These are phyloP conservation scores for Colletotrichum sp. DNA, from an alignment of 2,329 filamentous ascomycete species.

Conservation along the genomic window DNA sequence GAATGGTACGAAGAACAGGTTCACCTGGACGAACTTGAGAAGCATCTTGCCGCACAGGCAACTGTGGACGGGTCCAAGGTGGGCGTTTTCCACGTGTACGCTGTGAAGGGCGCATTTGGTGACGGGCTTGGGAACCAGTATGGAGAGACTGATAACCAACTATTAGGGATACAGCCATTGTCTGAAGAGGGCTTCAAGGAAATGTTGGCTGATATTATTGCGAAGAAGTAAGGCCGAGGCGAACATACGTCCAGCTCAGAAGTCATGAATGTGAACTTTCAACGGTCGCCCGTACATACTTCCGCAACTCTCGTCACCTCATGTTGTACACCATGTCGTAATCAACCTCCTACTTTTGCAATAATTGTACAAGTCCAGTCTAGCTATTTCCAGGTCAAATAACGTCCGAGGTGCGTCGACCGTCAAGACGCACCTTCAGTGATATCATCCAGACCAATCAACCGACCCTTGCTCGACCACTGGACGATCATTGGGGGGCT, in stretches of 20 bases:
- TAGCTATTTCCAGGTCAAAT: neutral
- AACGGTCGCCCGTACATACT: accelerated
- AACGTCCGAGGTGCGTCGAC: neutral
- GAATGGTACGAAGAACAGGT: neutral
- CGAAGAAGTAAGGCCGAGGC: neutral
- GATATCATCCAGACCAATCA: neutral
- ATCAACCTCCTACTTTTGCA: neutral
- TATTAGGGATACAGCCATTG: neutral
- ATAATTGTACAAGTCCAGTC: neutral
- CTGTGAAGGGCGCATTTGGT: neutral
- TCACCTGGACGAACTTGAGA: neutral
- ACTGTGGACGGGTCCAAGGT: neutral
- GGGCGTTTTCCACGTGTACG: neutral
- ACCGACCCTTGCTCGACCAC: accelerated
- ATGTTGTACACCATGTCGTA: neutral
- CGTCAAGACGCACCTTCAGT: neutral
- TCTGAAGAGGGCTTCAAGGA: neutral
- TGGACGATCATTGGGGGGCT: neutral
- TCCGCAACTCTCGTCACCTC: neutral
- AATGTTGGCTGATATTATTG: neutral
- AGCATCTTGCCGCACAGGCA: neutral
- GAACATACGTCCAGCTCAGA: neutral
- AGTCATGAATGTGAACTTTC: accelerated
- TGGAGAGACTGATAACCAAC: neutral
- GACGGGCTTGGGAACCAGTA: neutral